These are phyloP conservation scores for Suillus lakei DNA, from an alignment of 768 basidiomycete species.

Conservation along the genomic window DNA sequence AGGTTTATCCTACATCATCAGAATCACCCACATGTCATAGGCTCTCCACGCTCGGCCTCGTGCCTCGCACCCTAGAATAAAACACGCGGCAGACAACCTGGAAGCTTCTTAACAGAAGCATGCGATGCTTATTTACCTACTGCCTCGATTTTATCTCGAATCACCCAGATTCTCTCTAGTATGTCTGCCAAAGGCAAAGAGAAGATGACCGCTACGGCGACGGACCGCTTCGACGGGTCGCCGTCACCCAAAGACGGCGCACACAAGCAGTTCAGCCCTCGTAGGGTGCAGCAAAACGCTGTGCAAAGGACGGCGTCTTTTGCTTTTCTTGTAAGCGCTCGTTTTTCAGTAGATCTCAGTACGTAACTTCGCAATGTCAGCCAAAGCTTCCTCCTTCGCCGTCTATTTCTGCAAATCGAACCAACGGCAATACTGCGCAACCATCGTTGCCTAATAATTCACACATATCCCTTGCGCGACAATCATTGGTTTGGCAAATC, in stretches of 20 bases:
- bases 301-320: constrained; percentile 1
- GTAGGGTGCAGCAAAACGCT: neutral
- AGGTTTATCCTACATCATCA: constrained; percentile 2
- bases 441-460: constrained; percentile 14
- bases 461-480: constrained; percentile 12
- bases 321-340: constrained; percentile 5
- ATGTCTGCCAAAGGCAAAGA: constrained; percentile 11
- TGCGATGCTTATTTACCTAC: neutral
- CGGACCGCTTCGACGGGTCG: neutral
- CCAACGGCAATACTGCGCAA: constrained; percentile 4
- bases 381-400: constrained; percentile 7
- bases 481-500: constrained; percentile 21
- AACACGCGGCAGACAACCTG: constrained; percentile 1
- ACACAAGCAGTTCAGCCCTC: neutral
- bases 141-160: constrained; percentile 2
- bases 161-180: constrained; percentile 2
- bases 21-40: neutral
- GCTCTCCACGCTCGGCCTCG: constrained; percentile 1
- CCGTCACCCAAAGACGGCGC: neutral
- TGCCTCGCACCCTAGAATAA: constrained; percentile 1
- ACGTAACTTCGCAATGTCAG: neutral
- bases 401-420: constrained; percentile 17
- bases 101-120: constrained; percentile 5
- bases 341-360: neutral
- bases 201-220: neutral